Base-by-base conservation (phyloP, 2,329 filamentous ascomycete species). In the Aureobasidium leucospermi region DNA sequence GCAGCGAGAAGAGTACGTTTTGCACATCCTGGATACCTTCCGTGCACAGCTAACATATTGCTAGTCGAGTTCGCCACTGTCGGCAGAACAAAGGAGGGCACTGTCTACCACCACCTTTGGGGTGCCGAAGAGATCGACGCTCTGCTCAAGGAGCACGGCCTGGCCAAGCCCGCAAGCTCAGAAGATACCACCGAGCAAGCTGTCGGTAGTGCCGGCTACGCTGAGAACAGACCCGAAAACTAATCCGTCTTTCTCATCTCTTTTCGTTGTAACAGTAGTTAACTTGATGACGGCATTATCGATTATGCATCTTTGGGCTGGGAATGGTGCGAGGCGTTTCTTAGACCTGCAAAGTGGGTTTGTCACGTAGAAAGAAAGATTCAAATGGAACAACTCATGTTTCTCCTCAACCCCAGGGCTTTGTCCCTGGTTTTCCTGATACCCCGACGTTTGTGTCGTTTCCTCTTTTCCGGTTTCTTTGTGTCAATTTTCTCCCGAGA, bases 71-170 rank as follows among this genome's bases (percentile, higher is more conserved):
- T 99, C 71, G 95, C 94, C 67, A 99, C 95, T 34, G 93, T 99
- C 63, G 95, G 94, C 68, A 90, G 92, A 79, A 97, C 92, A 66
- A 88, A 91, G 76, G 86, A 92, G 66, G 94, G 94, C 70, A 94
- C 93, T 80, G 93, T 99, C 76, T 99, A 97, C 80, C 94, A 99
- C 77, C 89, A 96, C 73, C 82, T 99, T 63, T 99, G 94, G 94
- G 89, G 85, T 68, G 93, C 92, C 46, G 93, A 99, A 66, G 94
- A 97, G 80, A 99, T 99, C 70, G 93, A 90, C 72, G 85, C 88
- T 53, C 79, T 99, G 74, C 79, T 99, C 69, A 96, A 92, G 82
- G 90, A 97, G 80, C 92, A 99, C 70, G 93, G 93, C 67, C 77
- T 99, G 73, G 41, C 52, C 28, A 61, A 61, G 59, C 42, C 59